These are phyloP conservation scores for Pistacia vera DNA, from an alignment of 345 rosid species.

Conservation along the genomic window DNA sequence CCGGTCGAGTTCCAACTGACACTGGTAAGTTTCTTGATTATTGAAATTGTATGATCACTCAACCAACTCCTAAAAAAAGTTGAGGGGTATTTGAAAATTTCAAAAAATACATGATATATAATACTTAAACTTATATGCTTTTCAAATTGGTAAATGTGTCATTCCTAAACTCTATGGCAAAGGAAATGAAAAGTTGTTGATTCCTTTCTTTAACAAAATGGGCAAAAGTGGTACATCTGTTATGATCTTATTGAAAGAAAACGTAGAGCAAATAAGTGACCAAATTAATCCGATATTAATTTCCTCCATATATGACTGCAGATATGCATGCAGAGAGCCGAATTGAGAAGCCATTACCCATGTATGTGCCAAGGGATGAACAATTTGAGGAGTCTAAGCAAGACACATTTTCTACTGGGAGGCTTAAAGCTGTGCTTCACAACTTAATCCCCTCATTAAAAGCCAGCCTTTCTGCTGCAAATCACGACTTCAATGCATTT, in stretches of 20 bases:
- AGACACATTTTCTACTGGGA: conserved; percentile 67
- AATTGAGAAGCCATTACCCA: conserved; percentile 88
- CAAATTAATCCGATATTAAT: neutral
- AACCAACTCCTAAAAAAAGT: too few relatives aligned
- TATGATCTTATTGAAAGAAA: neutral
- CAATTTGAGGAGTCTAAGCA: conserved; percentile 86
- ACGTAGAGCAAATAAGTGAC: neutral
- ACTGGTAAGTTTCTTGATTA: conserved; percentile 43
- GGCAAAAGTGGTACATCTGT: neutral
- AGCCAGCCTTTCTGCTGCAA: conserved; percentile 75
- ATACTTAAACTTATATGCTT: neutral
- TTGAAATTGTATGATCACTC: too few relatives aligned
- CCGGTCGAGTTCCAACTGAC: conserved; percentile 67
- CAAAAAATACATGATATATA: too few relatives aligned
- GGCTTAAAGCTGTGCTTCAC: conserved; percentile 82
- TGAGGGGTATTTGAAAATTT: too few relatives aligned
- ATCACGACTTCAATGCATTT: conserved; percentile 63
- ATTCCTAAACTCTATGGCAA: neutral
- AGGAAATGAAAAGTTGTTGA: neutral
- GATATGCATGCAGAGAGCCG: conserved; percentile 77
- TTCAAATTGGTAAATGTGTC: neutral
- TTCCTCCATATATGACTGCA: conserved; percentile 13
- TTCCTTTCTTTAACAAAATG: neutral
- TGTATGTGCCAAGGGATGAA: conserved; percentile 95
- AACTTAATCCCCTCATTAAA: conserved; percentile 75